phyloP scores from a whole-genome alignment of 768 basidiomycete species.

The Suillus placidus region DNA sequence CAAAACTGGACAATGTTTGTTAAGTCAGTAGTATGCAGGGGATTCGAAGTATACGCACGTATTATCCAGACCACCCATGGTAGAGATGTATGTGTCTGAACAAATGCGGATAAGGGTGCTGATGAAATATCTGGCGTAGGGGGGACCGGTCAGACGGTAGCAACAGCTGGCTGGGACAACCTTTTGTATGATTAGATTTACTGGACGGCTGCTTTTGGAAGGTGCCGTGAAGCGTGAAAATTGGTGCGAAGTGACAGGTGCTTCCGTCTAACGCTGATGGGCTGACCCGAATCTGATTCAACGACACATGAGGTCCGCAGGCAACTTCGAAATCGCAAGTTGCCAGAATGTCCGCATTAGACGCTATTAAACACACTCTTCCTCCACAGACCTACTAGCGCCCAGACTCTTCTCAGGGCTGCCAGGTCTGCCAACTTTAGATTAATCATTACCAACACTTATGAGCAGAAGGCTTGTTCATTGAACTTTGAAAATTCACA shows the following conservation, averaged over 20 bases:
- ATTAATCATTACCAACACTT: neutral
- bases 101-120: neutral
- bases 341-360: constrained; percentile 9
- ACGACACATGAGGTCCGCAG: neutral
- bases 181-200: constrained; percentile 12
- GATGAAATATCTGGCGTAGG: neutral
- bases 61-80: constrained; percentile 31
- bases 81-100: neutral
- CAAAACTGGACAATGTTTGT: constrained; percentile 40
- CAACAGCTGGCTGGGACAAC: neutral
- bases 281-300: neutral
- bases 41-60: constrained; percentile 32
- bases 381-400: neutral
- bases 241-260: constrained; percentile 7
- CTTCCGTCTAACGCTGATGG: constrained; percentile 1
- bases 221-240: constrained; percentile 1
- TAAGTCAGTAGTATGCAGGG: neutral
- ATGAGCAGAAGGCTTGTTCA: no score
- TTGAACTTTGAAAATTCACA: no score
- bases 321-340: neutral
- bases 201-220: neutral
- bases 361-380: neutral
- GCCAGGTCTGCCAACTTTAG: neutral
- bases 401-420: neutral
- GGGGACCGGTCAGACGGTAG: neutral